Base-by-base conservation (phyloP, 495 filamentous ascomycete species). In the Penicillium psychrofluorescens region DNA sequence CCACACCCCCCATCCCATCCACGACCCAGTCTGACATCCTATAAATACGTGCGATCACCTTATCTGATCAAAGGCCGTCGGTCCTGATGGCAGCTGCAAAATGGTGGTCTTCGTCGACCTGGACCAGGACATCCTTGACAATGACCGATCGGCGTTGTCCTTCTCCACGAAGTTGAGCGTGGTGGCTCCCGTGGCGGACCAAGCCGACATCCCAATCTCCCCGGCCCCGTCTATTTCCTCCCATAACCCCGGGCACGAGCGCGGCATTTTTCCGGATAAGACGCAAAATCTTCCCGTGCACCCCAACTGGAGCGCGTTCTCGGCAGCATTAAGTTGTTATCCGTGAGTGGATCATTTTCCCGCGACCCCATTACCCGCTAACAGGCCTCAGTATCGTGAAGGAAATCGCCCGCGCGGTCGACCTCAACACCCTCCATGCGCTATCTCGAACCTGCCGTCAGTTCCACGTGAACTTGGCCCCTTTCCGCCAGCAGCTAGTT, bases 311-410 rank as follows among this genome's bases (percentile, higher is more conserved):
- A 84, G 80, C 66, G 71, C 72, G 43, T 83, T 91, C 69, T 85
- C 87, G 29, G 75, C 79, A 56, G 84, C 86, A 50, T 71, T 95
- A 66, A 82, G 82, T 51, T 92, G 88, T 69, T 95, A 95, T 76
- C 90, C 90, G 90, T 95, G 72, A 63, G 77, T 62, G 29, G 49
- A 35, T 38, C 14, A 34, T 37, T 16, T 38, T 29, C 31, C 35
- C 35, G 48, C 37, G 45, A 44, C 51, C 56, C 44, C 47, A 16
- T 35, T 34, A 42, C 42, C 41, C 51, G 38, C 52, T 44, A 36
- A 56, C 38, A 34, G 40, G 11, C 22, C 45, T 34, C 68, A 94
- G 90, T 46, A 82, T 95, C 50, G 77, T 86, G 61, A 81, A 78
- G 48, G 77, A 81, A 46, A 77, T 95, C 43, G 82, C 84, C 27